These are phyloP conservation scores for Aspergillus sp. DNA, from an alignment of 2,329 filamentous ascomycete genomes.

Conservation along the genomic window DNA sequence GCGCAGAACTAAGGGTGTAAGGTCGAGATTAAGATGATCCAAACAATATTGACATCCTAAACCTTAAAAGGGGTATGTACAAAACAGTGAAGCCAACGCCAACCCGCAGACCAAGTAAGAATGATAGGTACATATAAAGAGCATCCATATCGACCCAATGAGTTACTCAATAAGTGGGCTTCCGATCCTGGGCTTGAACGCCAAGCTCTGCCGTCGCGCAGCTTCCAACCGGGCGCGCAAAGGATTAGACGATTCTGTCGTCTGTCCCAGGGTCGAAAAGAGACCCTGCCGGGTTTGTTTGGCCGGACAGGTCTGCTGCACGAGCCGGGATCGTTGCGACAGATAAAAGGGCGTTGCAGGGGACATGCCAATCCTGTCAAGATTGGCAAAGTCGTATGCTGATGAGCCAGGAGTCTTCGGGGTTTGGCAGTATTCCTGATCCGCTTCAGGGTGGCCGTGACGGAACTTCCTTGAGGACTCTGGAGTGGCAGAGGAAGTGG, in stretches of 20 bases:
- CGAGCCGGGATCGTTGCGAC: conserved; percentile 40
- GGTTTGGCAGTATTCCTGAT: conserved; percentile 21
- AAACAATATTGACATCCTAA: no score
- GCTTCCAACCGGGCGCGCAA: conserved; percentile 65
- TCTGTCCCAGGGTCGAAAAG: conserved; percentile 29
- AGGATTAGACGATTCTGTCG: conserved; percentile 32
- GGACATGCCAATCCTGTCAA: conserved; percentile 40
- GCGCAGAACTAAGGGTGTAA: no score
- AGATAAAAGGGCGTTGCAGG: conserved; percentile 48
- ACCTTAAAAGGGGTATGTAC: no score
- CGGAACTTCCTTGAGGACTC: conserved; percentile 4
- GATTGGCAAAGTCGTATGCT: conserved; percentile 29
- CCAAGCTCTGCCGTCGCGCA: conserved; percentile 71
- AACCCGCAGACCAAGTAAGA: conserved; percentile 1
- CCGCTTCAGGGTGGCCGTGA: conserved; percentile 17
- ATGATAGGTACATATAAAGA: background rate
- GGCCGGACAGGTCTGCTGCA: conserved; percentile 54
- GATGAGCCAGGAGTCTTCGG: conserved; percentile 30
- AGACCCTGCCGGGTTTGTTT: conserved; percentile 48
- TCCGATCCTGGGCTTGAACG: conserved; percentile 71
- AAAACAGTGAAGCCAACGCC: no score
- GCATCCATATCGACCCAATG: background rate
- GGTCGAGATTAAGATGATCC: no score
- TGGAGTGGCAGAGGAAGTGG: conserved; percentile 10
- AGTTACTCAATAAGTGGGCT: conserved; percentile 62